A percentile compares a stretch with the other conserved stretches of the same genome.
Evolutionary conservation across 345 rosid species (phyloP).

Genomic region (Gossypium thurberi): DNA sequence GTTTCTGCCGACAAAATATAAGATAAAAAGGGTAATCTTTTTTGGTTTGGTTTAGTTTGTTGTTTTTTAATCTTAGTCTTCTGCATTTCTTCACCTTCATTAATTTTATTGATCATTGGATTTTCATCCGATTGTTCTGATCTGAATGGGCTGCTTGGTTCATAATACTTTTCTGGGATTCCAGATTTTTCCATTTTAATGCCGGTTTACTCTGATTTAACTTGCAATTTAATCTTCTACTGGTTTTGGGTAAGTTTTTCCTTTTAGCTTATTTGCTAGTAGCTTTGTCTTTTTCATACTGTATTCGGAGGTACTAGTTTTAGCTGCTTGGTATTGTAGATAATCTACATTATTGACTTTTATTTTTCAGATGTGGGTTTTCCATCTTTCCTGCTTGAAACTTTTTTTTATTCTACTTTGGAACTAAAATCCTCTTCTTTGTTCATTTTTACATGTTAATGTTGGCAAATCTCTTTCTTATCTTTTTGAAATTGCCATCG

Average conservation of each 20-base stretch:
- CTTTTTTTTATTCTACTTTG: neutral
- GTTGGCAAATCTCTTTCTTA: neutral
- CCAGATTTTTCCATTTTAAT: neutral
- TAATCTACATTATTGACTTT: neutral
- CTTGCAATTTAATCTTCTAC: neutral
- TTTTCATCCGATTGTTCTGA: neutral
- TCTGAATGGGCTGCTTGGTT: neutral
- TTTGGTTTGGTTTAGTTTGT: neutral
- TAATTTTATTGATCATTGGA: neutral
- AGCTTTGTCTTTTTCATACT: neutral
- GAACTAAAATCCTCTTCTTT: neutral
- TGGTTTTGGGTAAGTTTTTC: neutral
- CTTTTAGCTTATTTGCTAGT: neutral
- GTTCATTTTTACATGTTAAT: neutral
- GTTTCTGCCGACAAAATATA: neutral
- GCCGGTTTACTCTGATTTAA: neutral
- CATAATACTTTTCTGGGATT: neutral
- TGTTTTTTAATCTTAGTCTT: neutral
- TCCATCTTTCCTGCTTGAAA: neutral
- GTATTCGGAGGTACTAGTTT: neutral
- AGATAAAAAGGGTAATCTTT: neutral
- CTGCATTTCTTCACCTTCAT: neutral
- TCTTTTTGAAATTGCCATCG: neutral
- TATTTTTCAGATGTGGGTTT: neutral
- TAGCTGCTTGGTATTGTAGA: conserved; percentile 3